phyloP scores from a whole-genome alignment of 257 asterid species.

The Solanum piurae region DNA sequence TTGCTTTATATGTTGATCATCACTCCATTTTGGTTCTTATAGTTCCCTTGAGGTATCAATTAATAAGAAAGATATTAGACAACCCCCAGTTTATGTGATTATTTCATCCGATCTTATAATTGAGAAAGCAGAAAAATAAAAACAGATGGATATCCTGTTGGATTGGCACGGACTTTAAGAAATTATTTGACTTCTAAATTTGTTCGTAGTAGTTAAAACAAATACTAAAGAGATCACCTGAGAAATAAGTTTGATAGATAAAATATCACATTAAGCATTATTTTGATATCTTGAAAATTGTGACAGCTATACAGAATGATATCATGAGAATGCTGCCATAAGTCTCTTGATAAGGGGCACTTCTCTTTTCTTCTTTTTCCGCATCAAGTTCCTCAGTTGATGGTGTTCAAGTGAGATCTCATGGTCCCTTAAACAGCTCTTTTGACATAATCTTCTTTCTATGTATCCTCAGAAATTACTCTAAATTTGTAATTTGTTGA shows the following conservation, averaged over 20 bases:
- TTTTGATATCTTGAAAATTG: background rate
- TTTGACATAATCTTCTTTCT: background rate
- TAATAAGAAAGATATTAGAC: background rate
- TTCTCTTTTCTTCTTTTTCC: background rate
- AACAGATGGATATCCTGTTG: background rate
- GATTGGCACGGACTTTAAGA: background rate
- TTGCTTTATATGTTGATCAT: background rate
- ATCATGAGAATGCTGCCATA: background rate
- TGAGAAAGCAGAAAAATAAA: background rate
- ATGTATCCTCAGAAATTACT: background rate
- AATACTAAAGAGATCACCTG: background rate
- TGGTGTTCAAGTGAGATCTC: background rate
- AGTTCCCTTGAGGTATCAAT: background rate
- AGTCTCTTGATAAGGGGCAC: background rate
- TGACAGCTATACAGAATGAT: background rate
- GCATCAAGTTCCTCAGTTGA: background rate
- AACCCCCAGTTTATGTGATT: background rate
- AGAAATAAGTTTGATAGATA: background rate
- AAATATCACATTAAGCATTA: background rate
- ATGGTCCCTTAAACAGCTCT: background rate
- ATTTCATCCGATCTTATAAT: background rate
- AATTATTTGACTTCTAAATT: background rate
- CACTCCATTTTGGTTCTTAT: background rate
- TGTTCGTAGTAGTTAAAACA: background rate
- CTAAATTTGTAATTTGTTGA: background rate